Conservation (phyloP, 148 eudicot species). For the Chenopodium berlandieri region DNA sequence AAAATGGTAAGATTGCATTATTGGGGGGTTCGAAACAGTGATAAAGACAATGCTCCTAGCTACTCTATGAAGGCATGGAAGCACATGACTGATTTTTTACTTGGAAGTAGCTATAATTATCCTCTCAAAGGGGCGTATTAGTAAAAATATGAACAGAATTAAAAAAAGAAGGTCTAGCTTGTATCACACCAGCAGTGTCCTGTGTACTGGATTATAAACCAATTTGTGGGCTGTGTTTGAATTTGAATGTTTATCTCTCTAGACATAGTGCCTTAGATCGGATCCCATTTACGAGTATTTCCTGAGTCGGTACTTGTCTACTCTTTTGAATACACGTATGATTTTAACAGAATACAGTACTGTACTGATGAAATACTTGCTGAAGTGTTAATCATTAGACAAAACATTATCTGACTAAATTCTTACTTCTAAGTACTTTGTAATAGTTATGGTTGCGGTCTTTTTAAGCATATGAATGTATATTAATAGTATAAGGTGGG, state of each 20-base stretch:
- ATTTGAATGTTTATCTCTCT: not conserved
- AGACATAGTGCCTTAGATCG: not conserved
- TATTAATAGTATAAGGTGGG: slow-evolving; percentile 12
- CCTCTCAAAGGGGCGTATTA: not conserved
- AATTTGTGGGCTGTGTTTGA: not conserved
- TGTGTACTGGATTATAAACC: not conserved
- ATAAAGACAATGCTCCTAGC: not conserved
- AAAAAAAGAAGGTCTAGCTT: no score
- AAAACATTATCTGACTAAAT: not conserved
- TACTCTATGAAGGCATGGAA: not conserved
- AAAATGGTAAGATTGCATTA: not conserved
- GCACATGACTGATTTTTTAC: not conserved
- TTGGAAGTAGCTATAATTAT: not conserved
- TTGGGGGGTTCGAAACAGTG: not conserved
- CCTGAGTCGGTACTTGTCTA: not conserved
- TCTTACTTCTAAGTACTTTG: not conserved
- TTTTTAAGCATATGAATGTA: not conserved
- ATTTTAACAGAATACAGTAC: no score
- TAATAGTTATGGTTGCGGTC: not conserved
- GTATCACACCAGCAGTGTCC: no score
- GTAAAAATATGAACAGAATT: no score
- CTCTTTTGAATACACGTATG: not conserved
- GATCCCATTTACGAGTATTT: not conserved
- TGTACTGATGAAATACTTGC: not conserved
- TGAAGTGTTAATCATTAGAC: not conserved